Percentiles rank a stretch among this genome's conserved stretches.
Conservation (phyloP, 23 red algal genomes). For the Gracilaria caudata region DNA sequence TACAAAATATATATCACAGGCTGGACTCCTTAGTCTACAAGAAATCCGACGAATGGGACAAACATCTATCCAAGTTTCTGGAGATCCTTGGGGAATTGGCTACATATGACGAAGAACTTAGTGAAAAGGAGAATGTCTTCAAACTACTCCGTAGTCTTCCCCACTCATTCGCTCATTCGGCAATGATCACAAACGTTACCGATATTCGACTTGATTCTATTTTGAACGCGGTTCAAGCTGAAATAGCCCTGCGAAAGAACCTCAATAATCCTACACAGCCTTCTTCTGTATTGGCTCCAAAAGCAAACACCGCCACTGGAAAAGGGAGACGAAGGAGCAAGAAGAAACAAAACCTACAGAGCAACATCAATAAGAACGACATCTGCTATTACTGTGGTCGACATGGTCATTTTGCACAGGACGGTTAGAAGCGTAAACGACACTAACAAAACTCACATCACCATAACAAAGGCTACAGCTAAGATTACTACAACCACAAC, state of each 20-base stretch:
- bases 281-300: not conserved
- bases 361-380: no score
- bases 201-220: conserved; percentile 12
- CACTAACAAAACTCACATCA: no score
- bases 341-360: no score
- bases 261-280: not conserved
- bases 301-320: no score
- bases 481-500: no score
- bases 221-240: conserved; percentile 4
- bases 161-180: not conserved
- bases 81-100: conserved; percentile 19
- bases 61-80: conserved; percentile 12
- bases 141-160: conserved; percentile 7
- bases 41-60: not conserved
- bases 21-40: not conserved
- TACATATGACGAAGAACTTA: not conserved
- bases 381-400: no score
- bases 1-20: not conserved
- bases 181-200: conserved; percentile 5
- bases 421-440: no score
- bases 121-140: conserved; percentile 12
- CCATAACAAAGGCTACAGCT: no score
- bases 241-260: not conserved
- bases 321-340: no score
- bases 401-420: no score